A percentile compares a stretch with the other conserved stretches of the same genome.
phyloP scores from a whole-genome alignment of 306 rosid genomes.

The Delonix regia region DNA sequence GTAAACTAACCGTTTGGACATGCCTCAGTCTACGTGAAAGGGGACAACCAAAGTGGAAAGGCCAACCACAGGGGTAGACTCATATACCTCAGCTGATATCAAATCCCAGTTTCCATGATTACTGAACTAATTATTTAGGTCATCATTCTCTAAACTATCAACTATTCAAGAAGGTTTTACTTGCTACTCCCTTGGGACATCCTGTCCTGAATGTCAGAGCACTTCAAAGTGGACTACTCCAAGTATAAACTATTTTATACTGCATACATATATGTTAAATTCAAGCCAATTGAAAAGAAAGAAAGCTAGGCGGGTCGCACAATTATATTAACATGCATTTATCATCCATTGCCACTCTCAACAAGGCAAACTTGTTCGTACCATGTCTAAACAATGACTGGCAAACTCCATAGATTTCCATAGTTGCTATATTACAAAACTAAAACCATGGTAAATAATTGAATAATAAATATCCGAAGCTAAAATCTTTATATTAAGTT shows the following conservation, averaged over 20 bases:
- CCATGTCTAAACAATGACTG: background rate
- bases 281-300: background rate
- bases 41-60: background rate
- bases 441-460: background rate
- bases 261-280: background rate
- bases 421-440: background rate
- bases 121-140: background rate
- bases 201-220: background rate
- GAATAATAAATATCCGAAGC: constrained; percentile 7
- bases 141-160: background rate
- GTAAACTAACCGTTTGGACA: background rate
- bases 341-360: background rate
- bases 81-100: background rate
- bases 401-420: background rate
- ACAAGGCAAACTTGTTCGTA: background rate
- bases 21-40: background rate
- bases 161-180: background rate
- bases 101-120: background rate
- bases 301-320: background rate
- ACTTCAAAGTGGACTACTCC: background rate
- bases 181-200: background rate
- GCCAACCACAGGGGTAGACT: background rate
- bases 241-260: background rate
- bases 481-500: background rate
- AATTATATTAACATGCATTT: background rate